These are phyloP conservation scores for Thielaviopsis populi DNA, from an alignment of 2,329 filamentous ascomycete species.

Conservation along the genomic window DNA sequence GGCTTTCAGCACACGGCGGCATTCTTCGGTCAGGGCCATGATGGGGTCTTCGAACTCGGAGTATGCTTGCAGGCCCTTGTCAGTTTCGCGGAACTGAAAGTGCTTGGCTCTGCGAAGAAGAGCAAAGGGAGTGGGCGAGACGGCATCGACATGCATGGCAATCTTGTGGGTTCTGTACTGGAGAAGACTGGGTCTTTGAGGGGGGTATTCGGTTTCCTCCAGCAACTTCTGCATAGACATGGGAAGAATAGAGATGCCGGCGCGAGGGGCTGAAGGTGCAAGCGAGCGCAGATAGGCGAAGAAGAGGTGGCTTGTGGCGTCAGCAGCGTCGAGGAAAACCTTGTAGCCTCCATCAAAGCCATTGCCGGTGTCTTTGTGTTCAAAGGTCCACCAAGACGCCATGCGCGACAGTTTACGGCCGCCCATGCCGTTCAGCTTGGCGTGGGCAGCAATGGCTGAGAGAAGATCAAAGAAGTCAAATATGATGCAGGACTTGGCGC, in stretches of 20 bases:
- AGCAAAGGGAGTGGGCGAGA: slow-evolving; percentile 88
- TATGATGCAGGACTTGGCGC: slow-evolving; percentile 73
- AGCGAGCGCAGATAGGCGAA: slow-evolving; percentile 91
- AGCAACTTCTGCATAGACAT: slow-evolving; percentile 82
- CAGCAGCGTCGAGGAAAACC: slow-evolving; percentile 71
- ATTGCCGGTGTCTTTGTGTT: slow-evolving; percentile 70
- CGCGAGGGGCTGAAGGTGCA: slow-evolving; percentile 61
- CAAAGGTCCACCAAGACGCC: slow-evolving; percentile 98
- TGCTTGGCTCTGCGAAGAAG: slow-evolving; percentile 80
- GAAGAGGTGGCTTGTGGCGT: slow-evolving; percentile 93
- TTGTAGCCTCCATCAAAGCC: slow-evolving; percentile 93
- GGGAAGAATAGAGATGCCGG: slow-evolving; percentile 71
- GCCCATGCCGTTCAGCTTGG: slow-evolving; percentile 82
- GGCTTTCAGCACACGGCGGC: slow-evolving; percentile 72
- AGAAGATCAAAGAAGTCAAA: slow-evolving; percentile 94
- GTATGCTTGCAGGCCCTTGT: slow-evolving; percentile 70
- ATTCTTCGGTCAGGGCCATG: slow-evolving; percentile 80
- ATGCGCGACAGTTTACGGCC: slow-evolving; percentile 87
- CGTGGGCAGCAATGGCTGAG: slow-evolving; percentile 78
- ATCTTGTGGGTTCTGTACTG: slow-evolving; percentile 74
- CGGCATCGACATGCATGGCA: slow-evolving; percentile 89
- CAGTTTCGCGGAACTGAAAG: slow-evolving; percentile 87
- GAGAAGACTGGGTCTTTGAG: slow-evolving; percentile 59
- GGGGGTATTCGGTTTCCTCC: slow-evolving; percentile 87
- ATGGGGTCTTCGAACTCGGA: slow-evolving; percentile 82